Evolutionary conservation across 202 grass and related monocot genomes (phyloP).

Genomic region (Carex arenaria): DNA sequence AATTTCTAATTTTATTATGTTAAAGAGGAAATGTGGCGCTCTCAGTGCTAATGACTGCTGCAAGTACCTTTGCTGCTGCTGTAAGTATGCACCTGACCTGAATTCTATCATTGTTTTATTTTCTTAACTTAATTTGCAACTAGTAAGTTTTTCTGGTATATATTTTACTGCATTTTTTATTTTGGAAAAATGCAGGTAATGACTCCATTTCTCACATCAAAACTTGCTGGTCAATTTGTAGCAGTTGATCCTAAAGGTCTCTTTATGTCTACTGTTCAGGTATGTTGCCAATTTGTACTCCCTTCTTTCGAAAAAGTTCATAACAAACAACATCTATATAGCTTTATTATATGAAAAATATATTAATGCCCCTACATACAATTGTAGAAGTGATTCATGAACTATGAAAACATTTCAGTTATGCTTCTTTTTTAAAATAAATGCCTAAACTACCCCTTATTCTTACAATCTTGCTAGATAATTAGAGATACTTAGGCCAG

Average conservation of each 20-base stretch:
- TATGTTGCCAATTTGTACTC: background rate
- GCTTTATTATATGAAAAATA: background rate
- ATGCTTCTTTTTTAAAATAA: background rate
- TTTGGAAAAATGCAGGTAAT: conserved; percentile 46
- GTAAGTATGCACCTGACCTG: conserved; percentile 37
- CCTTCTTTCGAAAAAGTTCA: background rate
- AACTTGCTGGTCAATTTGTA: conserved; percentile 88
- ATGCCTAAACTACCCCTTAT: background rate
- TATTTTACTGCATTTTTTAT: background rate
- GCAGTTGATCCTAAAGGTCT: conserved; percentile 79
- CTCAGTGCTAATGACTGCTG: conserved; percentile 88
- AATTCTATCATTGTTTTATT: background rate
- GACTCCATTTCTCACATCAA: conserved; percentile 85
- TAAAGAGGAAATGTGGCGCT: conserved; percentile 89
- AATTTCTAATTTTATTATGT: conserved; percentile 14
- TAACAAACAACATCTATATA: background rate
- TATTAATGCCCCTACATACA: background rate
- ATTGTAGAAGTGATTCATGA: background rate
- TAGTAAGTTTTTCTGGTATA: background rate
- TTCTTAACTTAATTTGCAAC: background rate
- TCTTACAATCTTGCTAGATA: background rate
- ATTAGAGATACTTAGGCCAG: background rate
- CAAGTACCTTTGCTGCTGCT: conserved; percentile 75
- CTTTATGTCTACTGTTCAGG: conserved; percentile 86
- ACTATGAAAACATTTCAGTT: background rate